Base-by-base conservation (phyloP, 148 eudicot genomes). In the Vaccinium corymbosum region DNA sequence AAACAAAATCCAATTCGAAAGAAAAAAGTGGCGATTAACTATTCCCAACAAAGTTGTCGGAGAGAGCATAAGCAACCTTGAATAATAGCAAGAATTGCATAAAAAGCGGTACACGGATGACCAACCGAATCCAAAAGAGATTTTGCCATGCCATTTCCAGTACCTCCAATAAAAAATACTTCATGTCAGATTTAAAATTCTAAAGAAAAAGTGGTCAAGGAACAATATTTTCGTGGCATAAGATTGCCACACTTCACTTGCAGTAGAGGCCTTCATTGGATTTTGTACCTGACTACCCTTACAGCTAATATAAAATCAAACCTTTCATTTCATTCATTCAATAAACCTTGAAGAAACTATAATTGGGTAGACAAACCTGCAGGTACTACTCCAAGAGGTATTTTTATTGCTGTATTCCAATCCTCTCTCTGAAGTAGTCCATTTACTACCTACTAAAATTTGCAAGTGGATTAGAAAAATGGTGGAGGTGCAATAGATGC, bases 71-170 rank as follows among this genome's bases (percentile, higher is more conserved):
- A 61, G 5, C 64, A 52, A 97, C 98, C 99, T 91, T 90, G 97
- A 86, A 97, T 91, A 62, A 95, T 88, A 29, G 95, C 92, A 89
- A 91, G 90, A 86, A 86, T 85, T 81, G 99, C 95, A 91, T 90
- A 79, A 86, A 85, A 87, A 76, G 92, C 92, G 72, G 95, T 80
- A 88, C 95, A 97, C 19, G 98, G 95, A 27, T 91, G 89, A 82
- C 99, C 95, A 89, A 90, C 97, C 27, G 91, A 91, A 92, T 96
- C 98, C 88, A 94, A 85, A 82, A 97, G 91, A 64, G 99, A 97
- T 90, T 94, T 97, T 66, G 89, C 95, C 95, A 97, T 91, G 84
- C 95, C 95, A 85, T 92, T 92, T 80, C 93, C 92, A 71, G 99
- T 96, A 79, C 99, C 99, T 96, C 84, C 84, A 88, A 79, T 66